Evolutionary conservation across 805 yeast species (phyloP), one percentile per base, ranked within the genome.

Genomic region (Pichia deserticola): DNA sequence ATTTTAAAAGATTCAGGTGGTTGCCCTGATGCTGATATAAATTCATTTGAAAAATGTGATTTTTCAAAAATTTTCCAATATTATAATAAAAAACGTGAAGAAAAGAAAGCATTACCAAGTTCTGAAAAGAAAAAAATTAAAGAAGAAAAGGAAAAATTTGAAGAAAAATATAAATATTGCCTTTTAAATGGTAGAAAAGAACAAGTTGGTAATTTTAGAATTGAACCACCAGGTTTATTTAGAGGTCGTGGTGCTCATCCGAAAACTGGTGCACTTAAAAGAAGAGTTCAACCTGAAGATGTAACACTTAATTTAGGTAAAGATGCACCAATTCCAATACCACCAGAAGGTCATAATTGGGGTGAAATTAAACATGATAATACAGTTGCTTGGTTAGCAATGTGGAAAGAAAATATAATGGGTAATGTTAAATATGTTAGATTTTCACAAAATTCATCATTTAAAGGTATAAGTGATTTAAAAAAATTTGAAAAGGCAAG

Each of bases 241-340:
- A 76, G 97, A 66, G 99, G 98, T 41, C 86, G 98, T 66, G 98
- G 97, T 61, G 89, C 92, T 0, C 98, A 90, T 65, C 98, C 98
- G 15, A 89, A 86, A 65, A 90, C 97, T 1, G 99, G 99, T 40
- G 87, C 84, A 63, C 69, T 89, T 50, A 92, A 92, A 64, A 79
- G 84, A 59, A 77, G 99, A 55, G 96, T 92, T 13, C 66, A 66
- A 48, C 97, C 99, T 2, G 97, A 92, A 68, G 93, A 88, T 59
- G 85, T 92, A 42, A 85, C 92, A 0, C 70, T 92, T 53, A 92
- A 92, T 64, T 71, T 92, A 53, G 84, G 96, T 50, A 74, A 76
- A 56, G 87, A 77, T 20, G 86, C 83, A 0, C 73, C 76, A 20
- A 71, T 89, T 3, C 98, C 99, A 2, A 74, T 72, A 5, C 86